A percentile compares a stretch with the other conserved stretches of the same genome.
Evolutionary conservation across 176 grass and related monocot species (phyloP).

Genomic region (Microstegium vimineum): DNA sequence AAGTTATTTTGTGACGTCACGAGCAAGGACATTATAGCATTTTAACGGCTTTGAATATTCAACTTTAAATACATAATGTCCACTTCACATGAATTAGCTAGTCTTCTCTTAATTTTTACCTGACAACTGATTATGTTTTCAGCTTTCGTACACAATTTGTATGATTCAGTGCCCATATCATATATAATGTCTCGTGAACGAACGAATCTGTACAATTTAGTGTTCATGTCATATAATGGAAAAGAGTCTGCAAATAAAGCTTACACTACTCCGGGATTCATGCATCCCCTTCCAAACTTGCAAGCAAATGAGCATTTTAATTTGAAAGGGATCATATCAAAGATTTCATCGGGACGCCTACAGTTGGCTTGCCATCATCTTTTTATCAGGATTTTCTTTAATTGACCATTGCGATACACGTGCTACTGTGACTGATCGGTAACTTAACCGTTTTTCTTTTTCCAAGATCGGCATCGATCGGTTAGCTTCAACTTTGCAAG

Average conservation of each 20-base stretch:
- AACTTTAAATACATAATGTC: background rate
- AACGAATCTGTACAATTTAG: too few relatives aligned
- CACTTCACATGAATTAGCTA: background rate
- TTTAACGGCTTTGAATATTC: too few relatives aligned
- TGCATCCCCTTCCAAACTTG: background rate
- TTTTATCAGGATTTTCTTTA: too few relatives aligned
- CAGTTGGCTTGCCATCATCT: too few relatives aligned
- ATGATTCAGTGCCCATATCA: background rate
- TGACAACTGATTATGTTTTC: background rate
- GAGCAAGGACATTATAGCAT: too few relatives aligned
- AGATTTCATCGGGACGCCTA: too few relatives aligned
- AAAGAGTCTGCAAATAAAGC: background rate
- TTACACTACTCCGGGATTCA: background rate
- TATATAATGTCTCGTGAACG: too few relatives aligned
- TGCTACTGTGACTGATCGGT: background rate
- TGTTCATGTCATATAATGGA: background rate
- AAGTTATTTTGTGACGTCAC: too few relatives aligned
- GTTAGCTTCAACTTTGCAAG: too few relatives aligned
- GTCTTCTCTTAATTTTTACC: background rate
- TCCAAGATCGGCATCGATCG: too few relatives aligned
- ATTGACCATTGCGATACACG: background rate
- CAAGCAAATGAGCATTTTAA: background rate
- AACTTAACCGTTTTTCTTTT: too few relatives aligned
- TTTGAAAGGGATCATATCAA: too few relatives aligned
- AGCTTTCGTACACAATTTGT: background rate